Evolutionary conservation across 768 basidiomycete species (phyloP).

Genomic region (Serendipita sp.): DNA sequence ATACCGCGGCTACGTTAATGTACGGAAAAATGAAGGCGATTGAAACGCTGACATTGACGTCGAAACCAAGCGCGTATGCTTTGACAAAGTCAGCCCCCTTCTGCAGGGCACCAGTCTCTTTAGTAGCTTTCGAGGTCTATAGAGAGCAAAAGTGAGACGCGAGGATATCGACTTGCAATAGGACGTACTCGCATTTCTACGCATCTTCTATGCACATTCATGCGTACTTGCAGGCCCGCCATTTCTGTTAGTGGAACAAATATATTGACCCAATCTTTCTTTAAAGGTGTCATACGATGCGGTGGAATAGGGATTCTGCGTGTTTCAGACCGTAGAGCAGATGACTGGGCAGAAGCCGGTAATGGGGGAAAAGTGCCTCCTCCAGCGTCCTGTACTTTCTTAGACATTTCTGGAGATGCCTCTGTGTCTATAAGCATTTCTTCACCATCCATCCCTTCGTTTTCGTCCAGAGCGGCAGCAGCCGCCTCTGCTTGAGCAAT

Average conservation of each 20-base stretch:
- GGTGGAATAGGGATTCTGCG: conserved; percentile 84
- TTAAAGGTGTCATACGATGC: conserved; percentile 92
- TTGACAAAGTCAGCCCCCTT: conserved; percentile 96
- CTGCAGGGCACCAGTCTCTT: conserved; percentile 82
- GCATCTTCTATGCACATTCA: conserved; percentile 80
- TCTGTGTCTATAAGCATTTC: conserved; percentile 16
- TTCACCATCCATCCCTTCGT: conserved; percentile 16
- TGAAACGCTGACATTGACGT: conserved; percentile 59
- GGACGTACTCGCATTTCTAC: conserved; percentile 80
- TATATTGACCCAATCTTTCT: conserved; percentile 90
- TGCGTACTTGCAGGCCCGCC: conserved; percentile 84
- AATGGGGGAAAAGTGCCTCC: conserved; percentile 27
- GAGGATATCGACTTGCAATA: not conserved
- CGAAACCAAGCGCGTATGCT: conserved; percentile 87
- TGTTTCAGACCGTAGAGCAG: conserved; percentile 61
- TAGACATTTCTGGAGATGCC: conserved; percentile 7
- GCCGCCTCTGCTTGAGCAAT: not conserved
- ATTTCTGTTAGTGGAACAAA: conserved; percentile 94
- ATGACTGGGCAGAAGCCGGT: conserved; percentile 33
- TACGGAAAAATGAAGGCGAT: not conserved
- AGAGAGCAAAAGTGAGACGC: not conserved
- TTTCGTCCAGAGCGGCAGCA: conserved; percentile 10
- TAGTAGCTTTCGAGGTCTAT: conserved; percentile 88
- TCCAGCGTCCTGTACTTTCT: conserved; percentile 40
- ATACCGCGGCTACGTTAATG: not conserved